phyloP scores from a whole-genome alignment of 139 green algal species.

The Axilococcus clingmanii region DNA sequence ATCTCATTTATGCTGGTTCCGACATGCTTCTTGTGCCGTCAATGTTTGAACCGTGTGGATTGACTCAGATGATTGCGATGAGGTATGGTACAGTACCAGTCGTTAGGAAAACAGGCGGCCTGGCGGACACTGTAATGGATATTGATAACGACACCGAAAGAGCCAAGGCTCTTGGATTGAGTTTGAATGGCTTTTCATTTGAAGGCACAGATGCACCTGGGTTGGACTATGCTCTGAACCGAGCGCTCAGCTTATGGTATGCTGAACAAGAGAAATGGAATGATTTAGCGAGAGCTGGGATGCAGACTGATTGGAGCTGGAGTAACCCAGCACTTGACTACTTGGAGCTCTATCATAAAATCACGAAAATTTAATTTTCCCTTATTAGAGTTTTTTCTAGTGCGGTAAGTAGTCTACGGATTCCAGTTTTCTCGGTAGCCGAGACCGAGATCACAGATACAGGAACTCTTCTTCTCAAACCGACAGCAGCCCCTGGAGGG shows the following conservation, averaged over 20 bases:
- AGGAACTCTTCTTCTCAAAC: not conserved
- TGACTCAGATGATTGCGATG: constrained; percentile 98
- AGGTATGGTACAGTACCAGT: constrained; percentile 79
- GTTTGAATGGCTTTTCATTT: constrained; percentile 79
- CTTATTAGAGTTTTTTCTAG: too few relatives aligned
- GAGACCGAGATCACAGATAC: too few relatives aligned
- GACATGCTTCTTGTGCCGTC: constrained; percentile 94
- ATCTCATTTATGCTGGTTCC: constrained; percentile 72
- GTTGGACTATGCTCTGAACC: constrained; percentile 92
- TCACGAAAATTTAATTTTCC: too few relatives aligned
- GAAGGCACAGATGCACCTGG: constrained; percentile 68
- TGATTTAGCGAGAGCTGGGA: constrained; percentile 40
- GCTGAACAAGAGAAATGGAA: constrained; percentile 61
- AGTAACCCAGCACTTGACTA: constrained; percentile 87
- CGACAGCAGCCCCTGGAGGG: not conserved
- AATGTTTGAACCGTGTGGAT: constrained; percentile 90
- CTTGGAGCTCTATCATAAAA: constrained; percentile 92
- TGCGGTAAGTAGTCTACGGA: too few relatives aligned
- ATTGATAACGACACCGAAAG: constrained; percentile 42
- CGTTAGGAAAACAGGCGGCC: constrained; percentile 83
- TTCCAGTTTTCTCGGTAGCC: too few relatives aligned
- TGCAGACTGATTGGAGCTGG: constrained; percentile 93
- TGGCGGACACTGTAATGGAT: constrained; percentile 74
- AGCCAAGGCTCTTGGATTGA: constrained; percentile 46
- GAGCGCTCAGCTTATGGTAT: constrained; percentile 69